phyloP scores from a whole-genome alignment of 1,284 basidiomycete genomes.

The Cryptococcus wingfieldii region DNA sequence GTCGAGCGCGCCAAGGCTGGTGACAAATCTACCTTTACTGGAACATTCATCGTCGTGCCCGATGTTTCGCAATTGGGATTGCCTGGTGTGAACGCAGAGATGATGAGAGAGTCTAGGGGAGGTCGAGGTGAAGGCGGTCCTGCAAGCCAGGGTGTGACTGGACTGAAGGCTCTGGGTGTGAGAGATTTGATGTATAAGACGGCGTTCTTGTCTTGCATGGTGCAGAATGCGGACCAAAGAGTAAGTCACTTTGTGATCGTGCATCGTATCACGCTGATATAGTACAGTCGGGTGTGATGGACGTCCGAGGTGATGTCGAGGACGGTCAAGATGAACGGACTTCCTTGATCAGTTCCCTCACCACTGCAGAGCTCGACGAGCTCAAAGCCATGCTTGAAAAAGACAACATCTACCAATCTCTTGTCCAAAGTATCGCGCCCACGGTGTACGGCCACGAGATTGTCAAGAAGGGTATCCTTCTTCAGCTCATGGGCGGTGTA shows the following conservation, averaged over 20 bases:
- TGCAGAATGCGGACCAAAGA: slow-evolving; percentile 78
- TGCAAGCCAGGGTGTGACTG: slow-evolving; percentile 84
- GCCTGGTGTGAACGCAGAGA: slow-evolving; percentile 89
- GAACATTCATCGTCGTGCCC: slow-evolving; percentile 96
- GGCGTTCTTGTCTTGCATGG: slow-evolving; percentile 97
- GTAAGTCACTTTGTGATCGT: slow-evolving; percentile 53
- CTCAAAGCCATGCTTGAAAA: slow-evolving; percentile 88
- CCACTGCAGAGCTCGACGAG: slow-evolving; percentile 91
- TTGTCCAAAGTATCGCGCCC: slow-evolving; percentile 93
- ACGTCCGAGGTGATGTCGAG: slow-evolving; percentile 81
- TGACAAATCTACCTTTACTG: slow-evolving; percentile 97
- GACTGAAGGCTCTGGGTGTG: slow-evolving; percentile 90
- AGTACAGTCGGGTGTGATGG: slow-evolving; percentile 63
- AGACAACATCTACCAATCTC: slow-evolving; percentile 87
- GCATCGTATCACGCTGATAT: neutral
- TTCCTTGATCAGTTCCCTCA: slow-evolving; percentile 80
- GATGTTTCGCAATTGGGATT: slow-evolving; percentile 95
- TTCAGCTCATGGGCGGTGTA: slow-evolving; percentile 99
- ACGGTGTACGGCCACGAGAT: slow-evolving; percentile 98
- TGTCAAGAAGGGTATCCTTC: slow-evolving; percentile 95
- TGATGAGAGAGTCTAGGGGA: slow-evolving; percentile 78
- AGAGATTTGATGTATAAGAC: slow-evolving; percentile 97
- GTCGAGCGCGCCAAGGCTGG: slow-evolving; percentile 98
- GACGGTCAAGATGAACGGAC: slow-evolving; percentile 67
- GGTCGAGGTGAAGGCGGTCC: slow-evolving; percentile 64